Percentiles rank a stretch among this genome's conserved stretches.
Conservation (phyloP, 1,284 basidiomycete genomes). For the Wallemia mellicola region DNA sequence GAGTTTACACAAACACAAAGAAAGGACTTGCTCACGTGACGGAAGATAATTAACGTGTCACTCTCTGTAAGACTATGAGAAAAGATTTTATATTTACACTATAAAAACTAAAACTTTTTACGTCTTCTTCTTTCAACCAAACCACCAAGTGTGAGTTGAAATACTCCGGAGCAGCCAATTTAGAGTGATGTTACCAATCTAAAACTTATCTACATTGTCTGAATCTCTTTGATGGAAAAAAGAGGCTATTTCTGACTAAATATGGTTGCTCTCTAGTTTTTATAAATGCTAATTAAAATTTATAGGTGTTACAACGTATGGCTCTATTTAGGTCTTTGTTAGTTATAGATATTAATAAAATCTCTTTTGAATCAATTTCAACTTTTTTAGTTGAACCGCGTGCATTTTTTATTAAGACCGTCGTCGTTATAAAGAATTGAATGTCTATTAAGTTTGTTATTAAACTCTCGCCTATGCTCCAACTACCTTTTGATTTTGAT, state of each 20-base stretch:
- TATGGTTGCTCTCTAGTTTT: not conserved
- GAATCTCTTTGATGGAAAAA: not conserved
- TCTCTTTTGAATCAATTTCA: not conserved
- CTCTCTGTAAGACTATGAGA: too few relatives aligned
- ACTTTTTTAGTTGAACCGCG: not conserved
- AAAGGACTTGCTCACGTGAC: too few relatives aligned
- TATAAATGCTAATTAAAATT: not conserved
- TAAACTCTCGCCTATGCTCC: not conserved
- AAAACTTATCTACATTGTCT: conserved; percentile 1
- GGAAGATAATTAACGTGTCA: too few relatives aligned
- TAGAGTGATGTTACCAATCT: not conserved
- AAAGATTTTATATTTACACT: too few relatives aligned
- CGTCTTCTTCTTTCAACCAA: not conserved
- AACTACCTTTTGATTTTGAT: not conserved
- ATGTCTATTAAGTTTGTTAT: not conserved
- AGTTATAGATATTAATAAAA: not conserved
- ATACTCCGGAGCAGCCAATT: not conserved
- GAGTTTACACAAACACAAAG: too few relatives aligned
- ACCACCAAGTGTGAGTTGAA: not conserved
- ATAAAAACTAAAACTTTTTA: too few relatives aligned
- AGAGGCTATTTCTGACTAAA: not conserved
- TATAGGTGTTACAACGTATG: not conserved
- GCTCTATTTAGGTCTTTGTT: not conserved
- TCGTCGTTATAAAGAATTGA: not conserved
- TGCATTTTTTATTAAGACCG: not conserved